These are phyloP conservation scores for Achaetomiella virescens DNA, from an alignment of 495 filamentous ascomycete genomes.

Conservation along the genomic window DNA sequence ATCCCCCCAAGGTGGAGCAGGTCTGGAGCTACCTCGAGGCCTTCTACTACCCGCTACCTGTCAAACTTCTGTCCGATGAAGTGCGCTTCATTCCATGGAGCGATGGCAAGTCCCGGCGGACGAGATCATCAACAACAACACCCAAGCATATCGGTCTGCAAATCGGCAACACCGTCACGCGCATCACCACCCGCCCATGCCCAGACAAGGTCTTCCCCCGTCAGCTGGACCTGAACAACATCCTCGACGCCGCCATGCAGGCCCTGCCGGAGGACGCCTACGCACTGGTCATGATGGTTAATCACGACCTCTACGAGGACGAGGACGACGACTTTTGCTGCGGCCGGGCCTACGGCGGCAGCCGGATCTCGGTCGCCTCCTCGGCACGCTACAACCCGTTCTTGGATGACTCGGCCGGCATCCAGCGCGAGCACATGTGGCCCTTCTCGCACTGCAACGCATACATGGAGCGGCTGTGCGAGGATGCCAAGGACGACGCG, in stretches of 20 bases:
- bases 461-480: constrained; percentile 39
- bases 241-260: constrained; percentile 53
- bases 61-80: constrained; percentile 37
- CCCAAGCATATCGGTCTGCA: constrained; percentile 39
- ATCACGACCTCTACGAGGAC: constrained; percentile 62
- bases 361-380: constrained; percentile 54
- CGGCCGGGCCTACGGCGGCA: constrained; percentile 60
- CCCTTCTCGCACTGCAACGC: constrained; percentile 53
- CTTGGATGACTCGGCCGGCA: constrained; percentile 38
- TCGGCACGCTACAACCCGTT: constrained; percentile 53
- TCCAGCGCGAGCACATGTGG: constrained; percentile 55
- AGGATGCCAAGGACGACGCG: neutral
- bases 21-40: constrained; percentile 48
- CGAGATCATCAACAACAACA: constrained; percentile 1
- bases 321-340: constrained; percentile 63
- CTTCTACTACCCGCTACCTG: constrained; percentile 55
- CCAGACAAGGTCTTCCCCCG: constrained; percentile 42
- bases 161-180: constrained; percentile 31
- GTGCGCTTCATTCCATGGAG: constrained; percentile 46
- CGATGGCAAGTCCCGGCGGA: neutral
- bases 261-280: constrained; percentile 57
- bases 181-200: constrained; percentile 49
- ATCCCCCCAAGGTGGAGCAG: constrained; percentile 28
- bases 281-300: constrained; percentile 48
- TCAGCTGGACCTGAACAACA: constrained; percentile 59